phyloP scores from a whole-genome alignment of 176 grass and related monocot genomes.

The Tillandsia leiboldiana region DNA sequence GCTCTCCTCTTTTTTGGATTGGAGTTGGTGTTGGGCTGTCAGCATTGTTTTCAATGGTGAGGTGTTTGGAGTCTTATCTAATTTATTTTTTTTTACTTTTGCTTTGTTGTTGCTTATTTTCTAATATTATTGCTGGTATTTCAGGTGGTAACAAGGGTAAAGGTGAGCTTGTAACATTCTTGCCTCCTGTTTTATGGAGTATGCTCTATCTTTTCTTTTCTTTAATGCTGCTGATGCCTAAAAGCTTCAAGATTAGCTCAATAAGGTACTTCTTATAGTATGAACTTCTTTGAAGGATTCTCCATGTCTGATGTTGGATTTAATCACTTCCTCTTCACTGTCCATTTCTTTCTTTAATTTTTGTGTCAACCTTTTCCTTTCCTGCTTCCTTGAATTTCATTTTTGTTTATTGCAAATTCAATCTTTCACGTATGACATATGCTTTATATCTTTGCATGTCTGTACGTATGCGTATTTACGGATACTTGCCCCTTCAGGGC shows the following conservation, averaged over 20 bases:
- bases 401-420: too few relatives aligned
- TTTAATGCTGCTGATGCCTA: neutral
- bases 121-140: slow-evolving; percentile 16
- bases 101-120: neutral
- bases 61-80: slow-evolving; percentile 14
- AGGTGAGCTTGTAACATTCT: slow-evolving; percentile 51
- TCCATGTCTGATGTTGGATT: neutral
- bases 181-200: slow-evolving; percentile 7
- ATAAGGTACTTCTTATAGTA: neutral
- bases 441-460: too few relatives aligned
- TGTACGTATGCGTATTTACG: neutral
- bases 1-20: slow-evolving; percentile 95
- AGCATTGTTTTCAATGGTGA: slow-evolving; percentile 60
- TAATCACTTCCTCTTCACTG: neutral
- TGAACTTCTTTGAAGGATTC: neutral
- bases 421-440: too few relatives aligned
- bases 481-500: neutral
- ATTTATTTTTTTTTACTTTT: neutral
- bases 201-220: neutral
- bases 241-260: neutral
- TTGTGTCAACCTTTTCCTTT: too few relatives aligned
- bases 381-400: too few relatives aligned
- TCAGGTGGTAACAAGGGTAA: slow-evolving; percentile 68
- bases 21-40: slow-evolving; percentile 85
- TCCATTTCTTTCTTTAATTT: neutral